These are phyloP conservation scores for Leucosporidium scottii DNA, from an alignment of 768 basidiomycete genomes.

Conservation along the genomic window DNA sequence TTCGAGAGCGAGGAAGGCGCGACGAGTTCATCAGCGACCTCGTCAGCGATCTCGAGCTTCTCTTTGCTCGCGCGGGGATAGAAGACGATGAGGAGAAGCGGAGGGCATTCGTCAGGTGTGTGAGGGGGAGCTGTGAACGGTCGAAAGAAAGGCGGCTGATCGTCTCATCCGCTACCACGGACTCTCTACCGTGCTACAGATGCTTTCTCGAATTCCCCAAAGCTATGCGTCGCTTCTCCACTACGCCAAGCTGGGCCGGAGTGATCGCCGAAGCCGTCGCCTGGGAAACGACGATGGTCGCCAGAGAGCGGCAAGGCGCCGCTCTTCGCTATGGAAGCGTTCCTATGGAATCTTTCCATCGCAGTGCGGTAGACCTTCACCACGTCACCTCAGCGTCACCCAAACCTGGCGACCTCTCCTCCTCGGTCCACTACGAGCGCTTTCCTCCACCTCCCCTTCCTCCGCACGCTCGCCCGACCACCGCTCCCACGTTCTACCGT, in stretches of 20 bases:
- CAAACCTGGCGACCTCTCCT: too few relatives aligned
- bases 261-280: background rate
- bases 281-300: background rate
- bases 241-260: background rate
- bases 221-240: conserved; percentile 1
- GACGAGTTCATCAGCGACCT: conserved; percentile 13
- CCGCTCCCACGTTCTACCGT: too few relatives aligned
- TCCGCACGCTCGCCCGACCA: too few relatives aligned
- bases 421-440: too few relatives aligned
- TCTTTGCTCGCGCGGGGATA: background rate
- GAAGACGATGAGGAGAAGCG: conserved; percentile 1
- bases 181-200: background rate
- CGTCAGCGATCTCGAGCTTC: conserved; percentile 17
- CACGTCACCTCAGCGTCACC: too few relatives aligned
- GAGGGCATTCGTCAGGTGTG: conserved; percentile 1
- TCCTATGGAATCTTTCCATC: too few relatives aligned
- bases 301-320: too few relatives aligned
- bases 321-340: too few relatives aligned
- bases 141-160: background rate
- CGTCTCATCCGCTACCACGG: too few relatives aligned
- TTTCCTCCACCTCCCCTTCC: too few relatives aligned
- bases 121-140: background rate
- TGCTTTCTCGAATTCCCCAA: conserved; percentile 12
- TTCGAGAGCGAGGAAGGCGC: background rate
- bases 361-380: too few relatives aligned